Evolutionary conservation across 106 monocot genomes (phyloP).

Genomic region (Gastrodia elata): DNA sequence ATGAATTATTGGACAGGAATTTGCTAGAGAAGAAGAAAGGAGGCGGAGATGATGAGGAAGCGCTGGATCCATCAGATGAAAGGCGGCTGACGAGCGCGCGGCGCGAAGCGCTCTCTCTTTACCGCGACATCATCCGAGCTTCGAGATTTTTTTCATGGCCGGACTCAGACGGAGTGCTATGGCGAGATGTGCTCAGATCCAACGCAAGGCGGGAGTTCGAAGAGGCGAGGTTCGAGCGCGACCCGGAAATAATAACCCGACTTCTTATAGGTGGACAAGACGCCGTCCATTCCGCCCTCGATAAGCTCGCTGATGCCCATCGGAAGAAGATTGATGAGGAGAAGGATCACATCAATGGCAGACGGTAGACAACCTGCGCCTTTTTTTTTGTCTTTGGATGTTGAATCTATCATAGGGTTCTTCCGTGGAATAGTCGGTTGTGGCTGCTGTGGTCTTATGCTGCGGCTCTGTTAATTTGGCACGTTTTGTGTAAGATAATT

Average conservation of each 20-base stretch:
- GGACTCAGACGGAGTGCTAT: constrained; percentile 60
- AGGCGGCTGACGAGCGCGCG: constrained; percentile 73
- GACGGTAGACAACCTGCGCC: not conserved
- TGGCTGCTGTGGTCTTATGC: too few species aligned
- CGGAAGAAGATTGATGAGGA: constrained; percentile 25
- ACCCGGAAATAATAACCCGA: constrained; percentile 75
- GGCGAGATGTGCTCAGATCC: constrained; percentile 80
- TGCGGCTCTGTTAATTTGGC: too few species aligned
- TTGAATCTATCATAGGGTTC: too few species aligned
- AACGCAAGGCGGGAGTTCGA: constrained; percentile 94
- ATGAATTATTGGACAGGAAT: constrained; percentile 86
- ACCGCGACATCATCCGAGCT: constrained; percentile 90
- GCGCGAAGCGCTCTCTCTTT: constrained; percentile 72
- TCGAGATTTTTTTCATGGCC: constrained; percentile 82
- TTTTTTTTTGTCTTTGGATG: too few species aligned
- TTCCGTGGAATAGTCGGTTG: too few species aligned
- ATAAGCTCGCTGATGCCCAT: constrained; percentile 71
- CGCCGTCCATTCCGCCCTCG: constrained; percentile 76
- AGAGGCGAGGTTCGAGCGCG: constrained; percentile 77
- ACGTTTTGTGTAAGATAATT: too few species aligned
- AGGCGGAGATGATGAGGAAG: constrained; percentile 21
- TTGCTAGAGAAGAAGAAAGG: constrained; percentile 26
- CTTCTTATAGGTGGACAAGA: constrained; percentile 88
- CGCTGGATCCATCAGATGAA: constrained; percentile 29
- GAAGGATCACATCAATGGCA: not conserved